Evolutionary conservation across 768 basidiomycete genomes (phyloP).

Genomic region (Rhizopogon rudus): DNA sequence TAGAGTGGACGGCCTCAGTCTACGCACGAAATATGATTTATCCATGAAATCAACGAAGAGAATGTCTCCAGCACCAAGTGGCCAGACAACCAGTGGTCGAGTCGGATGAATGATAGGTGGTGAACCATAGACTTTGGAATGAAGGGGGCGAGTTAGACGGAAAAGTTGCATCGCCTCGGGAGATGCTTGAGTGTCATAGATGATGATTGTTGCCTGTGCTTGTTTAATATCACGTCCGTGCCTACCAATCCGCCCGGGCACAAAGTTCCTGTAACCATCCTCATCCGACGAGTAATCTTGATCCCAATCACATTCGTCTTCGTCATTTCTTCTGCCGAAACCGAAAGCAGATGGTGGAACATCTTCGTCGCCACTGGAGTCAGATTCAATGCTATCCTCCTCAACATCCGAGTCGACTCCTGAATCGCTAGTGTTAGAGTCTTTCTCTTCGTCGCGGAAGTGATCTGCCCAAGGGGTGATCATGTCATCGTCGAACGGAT

Average conservation of each 20-base stretch:
- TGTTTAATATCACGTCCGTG: conserved; percentile 12
- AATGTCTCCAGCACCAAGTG: conserved; percentile 22
- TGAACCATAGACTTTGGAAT: conserved; percentile 20
- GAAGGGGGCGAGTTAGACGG: conserved; percentile 1
- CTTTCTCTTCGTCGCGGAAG: conserved; percentile 2
- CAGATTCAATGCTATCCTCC: background rate
- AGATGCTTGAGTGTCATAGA: background rate
- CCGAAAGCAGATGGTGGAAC: conserved; percentile 5
- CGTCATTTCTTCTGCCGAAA: conserved; percentile 3
- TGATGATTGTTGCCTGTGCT: background rate
- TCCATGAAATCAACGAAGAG: conserved; percentile 21
- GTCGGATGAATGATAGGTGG: conserved; percentile 24
- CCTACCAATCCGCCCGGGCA: background rate
- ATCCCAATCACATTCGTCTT: conserved; percentile 5
- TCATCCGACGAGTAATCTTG: background rate
- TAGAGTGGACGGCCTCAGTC: conserved; percentile 21
- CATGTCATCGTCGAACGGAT: conserved; percentile 7
- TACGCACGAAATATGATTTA: conserved; percentile 23
- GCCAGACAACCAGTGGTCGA: conserved; percentile 22
- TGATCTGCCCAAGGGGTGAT: conserved; percentile 12
- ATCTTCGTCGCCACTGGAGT: background rate
- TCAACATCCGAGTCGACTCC: background rate
- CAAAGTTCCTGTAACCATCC: background rate
- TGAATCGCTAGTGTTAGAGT: conserved; percentile 5
- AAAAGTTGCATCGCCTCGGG: background rate